phyloP scores from a whole-genome alignment of 768 basidiomycete genomes.

The Trametes meyenii region DNA sequence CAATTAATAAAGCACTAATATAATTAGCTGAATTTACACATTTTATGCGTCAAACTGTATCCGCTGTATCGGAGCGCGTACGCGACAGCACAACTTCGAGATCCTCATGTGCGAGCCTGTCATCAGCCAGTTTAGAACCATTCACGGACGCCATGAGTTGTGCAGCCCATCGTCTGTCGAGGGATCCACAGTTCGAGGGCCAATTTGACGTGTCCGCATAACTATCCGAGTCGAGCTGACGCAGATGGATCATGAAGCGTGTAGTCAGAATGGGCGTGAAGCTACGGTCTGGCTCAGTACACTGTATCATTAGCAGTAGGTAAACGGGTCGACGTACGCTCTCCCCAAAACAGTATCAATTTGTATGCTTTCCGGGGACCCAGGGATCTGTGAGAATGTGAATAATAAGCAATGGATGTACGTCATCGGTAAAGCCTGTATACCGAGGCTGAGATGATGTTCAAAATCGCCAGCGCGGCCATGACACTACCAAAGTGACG shows the following conservation, averaged over 20 bases:
- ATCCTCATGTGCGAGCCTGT: too few species aligned
- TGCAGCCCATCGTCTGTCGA: not conserved
- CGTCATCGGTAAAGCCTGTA: not conserved
- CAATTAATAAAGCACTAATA: too few species aligned
- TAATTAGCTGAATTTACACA: too few species aligned
- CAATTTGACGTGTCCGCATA: not conserved
- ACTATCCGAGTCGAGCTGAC: not conserved
- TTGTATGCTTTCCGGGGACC: not conserved
- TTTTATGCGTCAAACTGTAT: too few species aligned
- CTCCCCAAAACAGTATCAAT: not conserved
- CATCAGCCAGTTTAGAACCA: too few species aligned
- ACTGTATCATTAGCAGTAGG: not conserved
- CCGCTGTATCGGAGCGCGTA: too few species aligned
- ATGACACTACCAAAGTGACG: too few species aligned
- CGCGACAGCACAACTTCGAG: too few species aligned
- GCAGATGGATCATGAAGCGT: not conserved
- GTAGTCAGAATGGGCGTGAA: not conserved
- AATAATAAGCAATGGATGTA: too few species aligned
- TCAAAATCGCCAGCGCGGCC: not conserved
- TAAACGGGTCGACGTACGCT: not conserved
- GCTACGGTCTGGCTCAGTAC: not conserved
- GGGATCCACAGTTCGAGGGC: not conserved
- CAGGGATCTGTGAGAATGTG: too few species aligned
- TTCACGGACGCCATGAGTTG: too few species aligned
- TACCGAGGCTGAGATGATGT: not conserved